Conservation (phyloP, 2,329 filamentous ascomycete species). For the Neobulgaria alba region DNA sequence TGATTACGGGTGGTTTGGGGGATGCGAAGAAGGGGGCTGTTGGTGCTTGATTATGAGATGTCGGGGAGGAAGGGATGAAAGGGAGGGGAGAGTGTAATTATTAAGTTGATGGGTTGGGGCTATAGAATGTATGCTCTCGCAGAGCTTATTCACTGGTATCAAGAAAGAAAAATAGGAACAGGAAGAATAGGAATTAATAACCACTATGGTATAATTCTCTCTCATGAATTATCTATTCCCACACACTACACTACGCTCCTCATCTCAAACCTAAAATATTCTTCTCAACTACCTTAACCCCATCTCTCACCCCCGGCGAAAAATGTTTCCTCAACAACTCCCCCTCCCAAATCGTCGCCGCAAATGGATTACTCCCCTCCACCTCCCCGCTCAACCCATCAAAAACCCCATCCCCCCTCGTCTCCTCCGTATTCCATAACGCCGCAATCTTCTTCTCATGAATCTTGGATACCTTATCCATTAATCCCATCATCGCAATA, state of each 20-base stretch:
- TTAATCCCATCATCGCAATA: constrained; percentile 67
- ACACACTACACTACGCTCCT: too few species aligned
- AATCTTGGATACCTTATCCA: constrained; percentile 69
- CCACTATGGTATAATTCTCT: too few species aligned
- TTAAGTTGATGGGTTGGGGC: too few species aligned
- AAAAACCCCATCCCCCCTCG: constrained; percentile 82
- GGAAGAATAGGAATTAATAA: too few species aligned
- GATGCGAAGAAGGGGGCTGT: neutral
- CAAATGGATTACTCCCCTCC: constrained; percentile 84
- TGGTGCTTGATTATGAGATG: neutral
- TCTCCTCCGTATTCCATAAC: constrained; percentile 93
- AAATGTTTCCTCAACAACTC: constrained; percentile 81
- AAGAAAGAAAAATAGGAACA: too few species aligned
- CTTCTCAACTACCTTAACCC: constrained; percentile 61
- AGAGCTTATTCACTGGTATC: too few species aligned
- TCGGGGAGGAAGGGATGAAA: neutral
- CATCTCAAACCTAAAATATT: constrained; percentile 29
- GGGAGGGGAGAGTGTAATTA: too few species aligned
- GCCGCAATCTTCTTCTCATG: constrained; percentile 75
- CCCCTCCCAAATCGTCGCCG: constrained; percentile 86
- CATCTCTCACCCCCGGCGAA: constrained; percentile 76
- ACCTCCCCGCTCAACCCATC: constrained; percentile 64
- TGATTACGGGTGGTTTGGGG: constrained; percentile 6
- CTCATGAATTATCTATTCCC: too few species aligned
- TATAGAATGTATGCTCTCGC: too few species aligned